Conservation (phyloP, 768 basidiomycete genomes). For the Pleurotus cornucopiae region DNA sequence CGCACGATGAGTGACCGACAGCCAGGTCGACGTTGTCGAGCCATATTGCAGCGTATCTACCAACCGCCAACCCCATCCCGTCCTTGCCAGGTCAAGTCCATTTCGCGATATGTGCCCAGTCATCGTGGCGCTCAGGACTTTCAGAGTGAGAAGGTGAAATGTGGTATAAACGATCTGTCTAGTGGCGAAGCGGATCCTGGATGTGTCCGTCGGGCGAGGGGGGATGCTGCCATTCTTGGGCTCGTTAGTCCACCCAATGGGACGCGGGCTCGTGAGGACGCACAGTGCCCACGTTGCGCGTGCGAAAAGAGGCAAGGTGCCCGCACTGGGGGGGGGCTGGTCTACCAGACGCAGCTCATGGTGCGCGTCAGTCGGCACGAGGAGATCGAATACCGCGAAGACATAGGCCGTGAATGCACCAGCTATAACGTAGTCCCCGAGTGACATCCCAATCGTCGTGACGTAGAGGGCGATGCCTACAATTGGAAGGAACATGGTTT, state of each 20-base stretch:
- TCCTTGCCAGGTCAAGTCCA: not conserved
- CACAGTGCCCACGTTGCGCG: not conserved
- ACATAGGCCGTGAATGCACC: too few species aligned
- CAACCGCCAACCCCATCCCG: not conserved
- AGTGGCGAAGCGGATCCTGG: not conserved
- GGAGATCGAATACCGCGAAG: slow-evolving; percentile 2
- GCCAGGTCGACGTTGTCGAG: not conserved
- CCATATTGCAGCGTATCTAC: not conserved
- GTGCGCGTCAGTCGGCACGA: not conserved
- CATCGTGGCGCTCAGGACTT: not conserved
- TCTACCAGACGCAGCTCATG: not conserved
- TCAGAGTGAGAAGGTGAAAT: not conserved
- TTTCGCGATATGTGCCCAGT: not conserved
- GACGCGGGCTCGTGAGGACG: not conserved
- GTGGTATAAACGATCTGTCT: not conserved
- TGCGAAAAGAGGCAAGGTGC: not conserved
- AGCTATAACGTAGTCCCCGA: too few species aligned
- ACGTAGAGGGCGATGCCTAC: too few species aligned
- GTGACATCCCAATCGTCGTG: too few species aligned
- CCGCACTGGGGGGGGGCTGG: not conserved
- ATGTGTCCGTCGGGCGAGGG: not conserved
- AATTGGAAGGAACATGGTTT: too few species aligned
- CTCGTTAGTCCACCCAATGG: not conserved
- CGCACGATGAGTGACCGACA: not conserved
- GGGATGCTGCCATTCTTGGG: slow-evolving; percentile 3